A percentile compares a stretch with the other conserved stretches of the same genome.
Conservation (phyloP, 192 early-diverging fungal genomes). For the Podila verticillata region DNA sequence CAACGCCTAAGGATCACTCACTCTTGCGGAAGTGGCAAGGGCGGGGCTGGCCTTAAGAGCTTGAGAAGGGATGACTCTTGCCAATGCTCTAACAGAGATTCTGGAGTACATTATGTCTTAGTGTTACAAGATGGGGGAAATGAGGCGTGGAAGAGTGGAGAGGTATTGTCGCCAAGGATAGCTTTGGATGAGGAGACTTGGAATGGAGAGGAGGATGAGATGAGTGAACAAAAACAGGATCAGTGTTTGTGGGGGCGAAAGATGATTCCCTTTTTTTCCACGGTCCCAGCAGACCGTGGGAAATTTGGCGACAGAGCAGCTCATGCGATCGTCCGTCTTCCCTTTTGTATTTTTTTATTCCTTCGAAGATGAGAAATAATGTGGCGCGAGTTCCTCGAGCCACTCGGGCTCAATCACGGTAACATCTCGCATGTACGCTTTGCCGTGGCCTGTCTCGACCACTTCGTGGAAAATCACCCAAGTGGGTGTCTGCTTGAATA, state of each 20-base stretch:
- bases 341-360: no score
- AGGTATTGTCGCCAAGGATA: neutral
- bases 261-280: neutral
- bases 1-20: neutral
- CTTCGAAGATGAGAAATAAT: conserved; percentile 68
- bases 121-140: neutral
- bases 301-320: neutral
- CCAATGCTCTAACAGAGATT: conserved; percentile 31
- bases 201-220: neutral
- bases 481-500: conserved; percentile 89
- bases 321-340: no score
- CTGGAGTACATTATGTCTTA: conserved; percentile 32
- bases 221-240: neutral
- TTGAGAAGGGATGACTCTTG: conserved; percentile 29
- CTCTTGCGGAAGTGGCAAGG: conserved; percentile 40
- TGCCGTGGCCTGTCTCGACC: conserved; percentile 83
- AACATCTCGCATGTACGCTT: conserved; percentile 96
- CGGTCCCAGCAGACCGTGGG: neutral
- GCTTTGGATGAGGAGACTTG: neutral
- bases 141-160: conserved; percentile 2
- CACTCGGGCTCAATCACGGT: conserved; percentile 93
- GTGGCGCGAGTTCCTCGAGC: conserved; percentile 96
- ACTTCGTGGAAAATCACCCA: conserved; percentile 98
- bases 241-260: neutral
- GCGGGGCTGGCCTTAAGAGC: conserved; percentile 17